These are phyloP conservation scores for Plantago elongata DNA, from an alignment of 257 asterid species.

Conservation along the genomic window DNA sequence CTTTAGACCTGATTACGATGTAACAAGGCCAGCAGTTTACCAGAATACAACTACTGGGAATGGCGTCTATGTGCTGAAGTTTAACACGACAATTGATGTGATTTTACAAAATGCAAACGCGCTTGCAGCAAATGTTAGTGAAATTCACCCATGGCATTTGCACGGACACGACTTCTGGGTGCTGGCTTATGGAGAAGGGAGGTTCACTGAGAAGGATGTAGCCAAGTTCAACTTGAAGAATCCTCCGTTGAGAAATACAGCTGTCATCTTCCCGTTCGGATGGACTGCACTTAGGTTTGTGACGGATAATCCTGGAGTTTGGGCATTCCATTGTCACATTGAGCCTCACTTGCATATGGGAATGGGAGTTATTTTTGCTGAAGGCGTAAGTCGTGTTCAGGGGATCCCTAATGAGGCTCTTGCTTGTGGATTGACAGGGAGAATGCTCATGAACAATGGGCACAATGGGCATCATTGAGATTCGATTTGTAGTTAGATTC, in stretches of 20 bases:
- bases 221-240: constrained; percentile 44
- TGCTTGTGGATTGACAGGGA: constrained; percentile 53
- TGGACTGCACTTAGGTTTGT: constrained; percentile 82
- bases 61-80: constrained; percentile 46
- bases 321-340: constrained; percentile 86
- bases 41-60: constrained; percentile 53
- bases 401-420: constrained; percentile 50
- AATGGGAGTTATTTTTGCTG: constrained; percentile 78
- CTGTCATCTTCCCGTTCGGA: constrained; percentile 62
- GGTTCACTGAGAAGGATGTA: constrained; percentile 39
- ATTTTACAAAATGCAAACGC: constrained; percentile 73
- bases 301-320: constrained; percentile 75
- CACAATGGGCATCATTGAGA: constrained; percentile 15
- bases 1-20: constrained; percentile 33
- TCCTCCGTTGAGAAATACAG: constrained; percentile 66
- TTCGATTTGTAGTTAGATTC: background rate
- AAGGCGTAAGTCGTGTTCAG: constrained; percentile 36
- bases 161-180: constrained; percentile 92
- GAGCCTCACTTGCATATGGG: constrained; percentile 80
- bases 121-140: constrained; percentile 46
- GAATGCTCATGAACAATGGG: constrained; percentile 35
- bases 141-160: constrained; percentile 85
- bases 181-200: constrained; percentile 71
- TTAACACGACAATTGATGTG: constrained; percentile 61
- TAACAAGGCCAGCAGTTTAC: constrained; percentile 45